Percentiles rank a stretch among this genome's conserved stretches.
phyloP scores from a whole-genome alignment of 2,329 filamentous ascomycete species.

The Elsinoe perseae region DNA sequence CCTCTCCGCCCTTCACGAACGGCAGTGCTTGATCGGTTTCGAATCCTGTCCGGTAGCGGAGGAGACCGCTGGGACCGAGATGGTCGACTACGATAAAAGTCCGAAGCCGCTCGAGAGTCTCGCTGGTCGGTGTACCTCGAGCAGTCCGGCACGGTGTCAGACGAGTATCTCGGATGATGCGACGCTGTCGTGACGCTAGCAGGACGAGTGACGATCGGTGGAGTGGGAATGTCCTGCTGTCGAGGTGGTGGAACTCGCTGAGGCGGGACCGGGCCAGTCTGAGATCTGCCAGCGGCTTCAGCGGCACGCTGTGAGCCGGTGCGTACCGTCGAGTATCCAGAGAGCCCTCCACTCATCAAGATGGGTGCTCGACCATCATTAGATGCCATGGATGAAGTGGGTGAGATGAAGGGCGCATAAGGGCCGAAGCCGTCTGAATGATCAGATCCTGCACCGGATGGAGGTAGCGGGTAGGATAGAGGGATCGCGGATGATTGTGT shows the following conservation, averaged over 20 bases:
- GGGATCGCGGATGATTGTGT: background rate
- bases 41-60: background rate
- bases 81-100: background rate
- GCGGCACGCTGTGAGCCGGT: background rate
- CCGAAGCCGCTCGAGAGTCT: background rate
- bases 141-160: background rate
- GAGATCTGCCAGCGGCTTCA: background rate
- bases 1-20: background rate
- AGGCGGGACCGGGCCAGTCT: background rate
- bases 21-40: conserved; percentile 2
- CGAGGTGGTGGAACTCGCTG: background rate
- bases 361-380: background rate
- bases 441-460: background rate
- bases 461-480: background rate
- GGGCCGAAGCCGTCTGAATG: conserved; percentile 7
- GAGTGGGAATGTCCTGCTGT: background rate
- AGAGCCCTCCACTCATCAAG: conserved; percentile 8
- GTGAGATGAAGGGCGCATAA: conserved; percentile 4
- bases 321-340: conserved; percentile 4
- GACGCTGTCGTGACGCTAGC: background rate
- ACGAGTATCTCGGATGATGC: background rate
- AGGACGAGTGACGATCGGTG: background rate
- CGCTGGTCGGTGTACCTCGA: background rate
- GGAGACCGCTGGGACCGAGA: background rate
- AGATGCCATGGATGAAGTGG: background rate